These are phyloP conservation scores for Termitomyces titanicus DNA, from an alignment of 768 basidiomycete genomes.

Conservation along the genomic window DNA sequence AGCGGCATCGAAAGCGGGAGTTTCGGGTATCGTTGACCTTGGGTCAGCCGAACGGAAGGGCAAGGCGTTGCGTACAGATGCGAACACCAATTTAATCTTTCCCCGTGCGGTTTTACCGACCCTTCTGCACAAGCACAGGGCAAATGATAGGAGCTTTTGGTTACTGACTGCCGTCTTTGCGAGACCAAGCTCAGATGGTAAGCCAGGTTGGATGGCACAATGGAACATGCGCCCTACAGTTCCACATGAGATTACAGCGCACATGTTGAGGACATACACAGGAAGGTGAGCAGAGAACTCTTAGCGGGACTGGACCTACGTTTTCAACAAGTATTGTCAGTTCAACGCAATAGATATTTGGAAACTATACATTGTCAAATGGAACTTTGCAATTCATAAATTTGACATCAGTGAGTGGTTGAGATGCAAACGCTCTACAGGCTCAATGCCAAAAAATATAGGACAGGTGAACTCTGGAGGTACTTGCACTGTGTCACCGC, in stretches of 20 bases:
- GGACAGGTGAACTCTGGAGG: conserved; percentile 27
- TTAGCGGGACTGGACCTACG: conserved; percentile 33
- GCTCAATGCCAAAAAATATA: conserved; percentile 27
- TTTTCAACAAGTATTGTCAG: conserved; percentile 61
- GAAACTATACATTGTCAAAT: not conserved
- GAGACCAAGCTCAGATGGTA: not conserved
- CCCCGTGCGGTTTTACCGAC: conserved; percentile 58
- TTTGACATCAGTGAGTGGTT: not conserved
- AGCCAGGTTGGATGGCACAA: conserved; percentile 4
- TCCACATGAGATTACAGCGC: conserved; percentile 1
- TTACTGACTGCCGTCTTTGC: conserved; percentile 43
- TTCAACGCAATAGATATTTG: conserved; percentile 31
- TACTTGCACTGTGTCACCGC: conserved; percentile 34
- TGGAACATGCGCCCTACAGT: conserved; percentile 6
- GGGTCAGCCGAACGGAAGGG: conserved; percentile 27
- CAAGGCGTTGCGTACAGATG: conserved; percentile 58
- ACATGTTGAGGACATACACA: not conserved
- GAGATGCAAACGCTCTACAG: not conserved
- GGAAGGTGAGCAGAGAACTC: not conserved
- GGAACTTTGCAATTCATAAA: not conserved
- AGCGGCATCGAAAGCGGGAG: conserved; percentile 57
- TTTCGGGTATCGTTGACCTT: conserved; percentile 57
- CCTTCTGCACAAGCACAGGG: conserved; percentile 44
- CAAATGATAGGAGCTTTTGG: conserved; percentile 45
- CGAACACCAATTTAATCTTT: conserved; percentile 46